Percentiles rank a stretch among this genome's conserved stretches.
Evolutionary conservation across 2,329 filamentous ascomycete species (phyloP).

Genomic region (Aspergillus phoenicis): DNA sequence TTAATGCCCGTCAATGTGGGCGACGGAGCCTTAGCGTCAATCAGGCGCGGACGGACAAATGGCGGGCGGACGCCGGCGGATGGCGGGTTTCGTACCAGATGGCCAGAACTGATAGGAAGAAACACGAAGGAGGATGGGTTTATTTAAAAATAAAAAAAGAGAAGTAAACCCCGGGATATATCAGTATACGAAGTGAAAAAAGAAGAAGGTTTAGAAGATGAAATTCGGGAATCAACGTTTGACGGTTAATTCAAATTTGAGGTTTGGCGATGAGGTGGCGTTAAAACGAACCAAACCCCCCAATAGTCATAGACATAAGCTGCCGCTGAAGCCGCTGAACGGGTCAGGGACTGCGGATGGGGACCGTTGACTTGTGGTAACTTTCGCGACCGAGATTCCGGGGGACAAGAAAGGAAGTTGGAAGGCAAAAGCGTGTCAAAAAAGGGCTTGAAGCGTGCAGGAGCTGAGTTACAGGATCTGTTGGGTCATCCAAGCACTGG

Average conservation of each 20-base stretch:
- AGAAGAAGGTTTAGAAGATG: background rate
- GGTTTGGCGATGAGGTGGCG: constrained; percentile 17
- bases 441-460: background rate
- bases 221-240: background rate
- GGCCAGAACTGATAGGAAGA: background rate
- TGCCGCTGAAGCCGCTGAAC: constrained; percentile 27
- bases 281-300: constrained; percentile 17
- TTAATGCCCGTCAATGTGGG: constrained; percentile 12
- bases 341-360: constrained; percentile 2
- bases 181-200: background rate
- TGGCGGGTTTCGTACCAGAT: constrained; percentile 14
- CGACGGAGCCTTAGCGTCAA: constrained; percentile 17
- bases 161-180: background rate
- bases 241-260: constrained; percentile 1
- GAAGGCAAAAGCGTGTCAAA: background rate
- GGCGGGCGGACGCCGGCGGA: constrained; percentile 15
- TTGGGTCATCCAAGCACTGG: background rate
- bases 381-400: background rate
- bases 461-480: background rate
- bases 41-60: constrained; percentile 17
- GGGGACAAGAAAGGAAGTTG: background rate
- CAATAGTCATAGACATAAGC: constrained; percentile 18
- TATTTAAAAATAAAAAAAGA: background rate
- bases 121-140: background rate
- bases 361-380: constrained; percentile 1